These are phyloP conservation scores for Phytophthora pini DNA, from an alignment of 352 stramenopile genomes.

Conservation along the genomic window DNA sequence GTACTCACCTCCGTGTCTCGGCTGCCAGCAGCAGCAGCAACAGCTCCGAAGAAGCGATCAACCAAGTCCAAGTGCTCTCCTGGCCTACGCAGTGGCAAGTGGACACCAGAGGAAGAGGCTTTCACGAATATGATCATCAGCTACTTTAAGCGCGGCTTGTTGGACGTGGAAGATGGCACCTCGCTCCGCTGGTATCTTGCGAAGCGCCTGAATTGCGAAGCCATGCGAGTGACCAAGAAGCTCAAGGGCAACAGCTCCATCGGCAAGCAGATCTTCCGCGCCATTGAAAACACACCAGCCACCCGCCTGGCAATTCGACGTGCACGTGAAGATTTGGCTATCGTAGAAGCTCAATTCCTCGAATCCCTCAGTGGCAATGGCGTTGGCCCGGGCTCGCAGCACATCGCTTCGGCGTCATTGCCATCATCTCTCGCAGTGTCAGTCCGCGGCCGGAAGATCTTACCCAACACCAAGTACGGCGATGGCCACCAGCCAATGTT, in stretches of 20 bases:
- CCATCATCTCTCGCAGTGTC: conserved; percentile 38
- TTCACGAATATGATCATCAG: conserved; percentile 89
- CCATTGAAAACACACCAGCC: conserved; percentile 67
- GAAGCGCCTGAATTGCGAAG: conserved; percentile 87
- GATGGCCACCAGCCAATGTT: conserved; percentile 19
- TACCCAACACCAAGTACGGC: conserved; percentile 33
- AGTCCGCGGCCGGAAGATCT: conserved; percentile 42
- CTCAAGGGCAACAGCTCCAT: conserved; percentile 90
- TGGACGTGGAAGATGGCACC: conserved; percentile 85
- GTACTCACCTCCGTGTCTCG: conserved; percentile 35
- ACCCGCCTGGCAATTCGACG: conserved; percentile 62
- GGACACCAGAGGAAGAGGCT: conserved; percentile 81
- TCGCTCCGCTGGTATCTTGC: conserved; percentile 87
- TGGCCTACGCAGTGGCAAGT: conserved; percentile 85
- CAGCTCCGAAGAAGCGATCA: conserved; percentile 69
- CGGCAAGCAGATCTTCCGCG: conserved; percentile 89
- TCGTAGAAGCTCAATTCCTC: conserved; percentile 75
- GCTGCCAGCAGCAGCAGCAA: not conserved
- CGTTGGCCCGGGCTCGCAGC: conserved; percentile 22
- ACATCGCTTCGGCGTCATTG: conserved; percentile 11
- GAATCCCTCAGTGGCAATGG: conserved; percentile 62
- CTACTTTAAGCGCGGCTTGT: conserved; percentile 82
- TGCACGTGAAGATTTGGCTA: conserved; percentile 59
- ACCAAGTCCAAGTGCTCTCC: conserved; percentile 89
- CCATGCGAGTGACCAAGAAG: conserved; percentile 91